Evolutionary conservation across 257 asterid genomes (phyloP).

Genomic region (Misopates orontium): DNA sequence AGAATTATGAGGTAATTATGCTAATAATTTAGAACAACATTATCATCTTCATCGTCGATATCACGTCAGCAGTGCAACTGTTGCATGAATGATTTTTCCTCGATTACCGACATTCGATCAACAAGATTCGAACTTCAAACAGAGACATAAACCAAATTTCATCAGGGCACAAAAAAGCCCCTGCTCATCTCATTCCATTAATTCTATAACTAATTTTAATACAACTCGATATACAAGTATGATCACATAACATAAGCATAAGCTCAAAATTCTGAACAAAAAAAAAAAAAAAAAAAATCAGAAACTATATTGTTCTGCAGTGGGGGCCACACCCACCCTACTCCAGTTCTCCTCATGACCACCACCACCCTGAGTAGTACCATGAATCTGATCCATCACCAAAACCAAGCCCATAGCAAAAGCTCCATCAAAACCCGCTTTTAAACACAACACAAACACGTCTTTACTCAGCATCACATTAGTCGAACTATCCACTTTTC

Average conservation of each 20-base stretch:
- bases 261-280: neutral
- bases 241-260: neutral
- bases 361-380: slow-evolving; percentile 30
- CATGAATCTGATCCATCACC: slow-evolving; percentile 57
- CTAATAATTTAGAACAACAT: too few relatives aligned
- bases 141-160: too few relatives aligned
- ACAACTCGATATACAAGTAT: too few relatives aligned
- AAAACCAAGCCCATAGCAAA: slow-evolving; percentile 68
- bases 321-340: slow-evolving; percentile 47
- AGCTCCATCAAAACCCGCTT: slow-evolving; percentile 62
- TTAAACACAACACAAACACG: slow-evolving; percentile 43
- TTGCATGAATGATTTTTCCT: too few relatives aligned
- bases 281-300: neutral
- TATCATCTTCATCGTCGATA: too few relatives aligned
- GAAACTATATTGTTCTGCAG: slow-evolving; percentile 24
- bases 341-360: slow-evolving; percentile 21
- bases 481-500: slow-evolving; percentile 57
- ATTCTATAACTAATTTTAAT: too few relatives aligned
- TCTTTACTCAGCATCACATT: slow-evolving; percentile 64
- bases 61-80: too few relatives aligned
- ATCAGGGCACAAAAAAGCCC: neutral
- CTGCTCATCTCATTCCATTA: neutral
- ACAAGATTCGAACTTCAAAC: too few relatives aligned
- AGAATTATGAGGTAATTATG: too few relatives aligned
- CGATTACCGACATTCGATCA: too few relatives aligned